Evolutionary conservation across 1,139 yeast species (phyloP), one percentile per base, ranked within the genome.

Genomic region (Taphrina betulina): DNA sequence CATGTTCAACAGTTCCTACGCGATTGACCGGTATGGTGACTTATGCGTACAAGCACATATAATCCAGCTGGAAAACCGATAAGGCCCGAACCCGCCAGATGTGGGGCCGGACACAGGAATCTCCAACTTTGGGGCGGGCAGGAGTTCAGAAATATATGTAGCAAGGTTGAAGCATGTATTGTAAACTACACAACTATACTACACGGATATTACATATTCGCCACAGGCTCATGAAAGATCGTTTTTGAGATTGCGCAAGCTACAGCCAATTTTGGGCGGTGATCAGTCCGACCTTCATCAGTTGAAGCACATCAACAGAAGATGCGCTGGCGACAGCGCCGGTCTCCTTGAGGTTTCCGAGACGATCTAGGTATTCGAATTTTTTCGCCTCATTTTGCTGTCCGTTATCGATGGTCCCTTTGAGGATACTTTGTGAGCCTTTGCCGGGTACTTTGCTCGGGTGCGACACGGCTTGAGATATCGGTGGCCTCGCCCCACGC

Each of bases 271-370:
- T 20, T 19, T 43, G 48, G 12, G 48, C 36, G 16, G 48, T 43
- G 29, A 43, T 43, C 14, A 43, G 28, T 19, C 48, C 48, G 19
- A 43, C 48, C 29, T 43, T 43, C 48, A 43, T 43, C 28, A 43
- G 38, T 20, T 43, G 48, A 24, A 43, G 48, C n/a, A 29, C 19
- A 31, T 43, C 48, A 16, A 43, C 48, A 10, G 36, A 31, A 12
- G 38, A 36, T 4, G 48, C n/a, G 8, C 20, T 22, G 2, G 24
- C 36, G n/a, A n/a, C n/a, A n/a, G n/a, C n/a, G 29, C 22, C 26
- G 7, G 38, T 14, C 29, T 43, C 48, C 5, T 28, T 24, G 19
- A 43, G 26, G 19, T 33, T 43, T 2, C 38, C 20, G 38, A 43
- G 35, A 1, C 17, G 38, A 20, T 43, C 48, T 19, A 43, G 36